These are phyloP conservation scores for Posidonia australis DNA, from an alignment of 106 monocot genomes.

Conservation along the genomic window DNA sequence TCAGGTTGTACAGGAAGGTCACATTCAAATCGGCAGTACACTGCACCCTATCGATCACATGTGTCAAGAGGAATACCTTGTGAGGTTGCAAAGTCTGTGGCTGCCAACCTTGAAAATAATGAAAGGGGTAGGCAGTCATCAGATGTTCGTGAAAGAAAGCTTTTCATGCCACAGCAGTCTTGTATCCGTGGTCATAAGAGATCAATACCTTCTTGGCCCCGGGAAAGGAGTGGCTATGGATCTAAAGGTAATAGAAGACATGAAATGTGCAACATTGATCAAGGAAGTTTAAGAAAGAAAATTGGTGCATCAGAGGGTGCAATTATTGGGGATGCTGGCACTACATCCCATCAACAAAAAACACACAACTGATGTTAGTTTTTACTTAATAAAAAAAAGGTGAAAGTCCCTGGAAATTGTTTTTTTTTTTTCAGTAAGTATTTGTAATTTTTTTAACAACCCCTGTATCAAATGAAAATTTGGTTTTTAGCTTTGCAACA, in stretches of 20 bases:
- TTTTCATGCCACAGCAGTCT: constrained; percentile 6
- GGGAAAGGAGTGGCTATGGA: constrained; percentile 13
- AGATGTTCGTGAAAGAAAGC: constrained; percentile 17
- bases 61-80: background rate
- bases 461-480: constrained; percentile 14
- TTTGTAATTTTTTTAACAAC: constrained; percentile 25
- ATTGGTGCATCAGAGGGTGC: background rate
- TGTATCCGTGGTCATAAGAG: constrained; percentile 10
- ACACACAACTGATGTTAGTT: constrained; percentile 11
- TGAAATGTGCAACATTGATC: constrained; percentile 4
- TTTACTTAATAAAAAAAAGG: constrained; percentile 14
- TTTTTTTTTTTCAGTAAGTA: constrained; percentile 14
- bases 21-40: background rate
- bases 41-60: background rate
- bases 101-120: background rate
- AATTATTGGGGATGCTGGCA: background rate
- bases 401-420: constrained; percentile 17
- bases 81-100: background rate
- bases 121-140: constrained; percentile 13
- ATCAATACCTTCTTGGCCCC: constrained; percentile 12
- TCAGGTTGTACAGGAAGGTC: background rate
- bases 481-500: background rate
- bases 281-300: background rate
- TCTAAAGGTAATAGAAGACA: constrained; percentile 11
- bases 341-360: constrained; percentile 11